Conservation (phyloP, 257 asterid species). For the Echites panduratus region DNA sequence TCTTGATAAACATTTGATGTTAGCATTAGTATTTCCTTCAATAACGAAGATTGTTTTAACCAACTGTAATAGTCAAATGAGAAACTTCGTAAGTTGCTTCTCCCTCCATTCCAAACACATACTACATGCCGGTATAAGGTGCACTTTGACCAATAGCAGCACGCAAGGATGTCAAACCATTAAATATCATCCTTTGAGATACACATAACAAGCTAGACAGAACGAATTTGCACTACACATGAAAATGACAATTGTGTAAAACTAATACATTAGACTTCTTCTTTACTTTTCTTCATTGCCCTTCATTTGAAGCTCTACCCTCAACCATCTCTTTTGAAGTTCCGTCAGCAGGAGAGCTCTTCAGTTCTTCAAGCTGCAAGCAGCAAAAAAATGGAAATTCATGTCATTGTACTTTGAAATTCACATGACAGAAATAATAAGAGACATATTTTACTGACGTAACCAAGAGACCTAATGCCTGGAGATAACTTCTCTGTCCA, state of each 20-base stretch:
- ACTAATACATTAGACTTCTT: neutral
- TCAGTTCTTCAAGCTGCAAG: conserved; percentile 61
- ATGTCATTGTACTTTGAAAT: neutral
- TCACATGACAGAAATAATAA: neutral
- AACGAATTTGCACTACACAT: neutral
- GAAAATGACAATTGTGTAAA: neutral
- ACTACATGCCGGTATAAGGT: neutral
- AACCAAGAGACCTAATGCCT: neutral
- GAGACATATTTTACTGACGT: neutral
- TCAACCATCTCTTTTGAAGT: conserved; percentile 26
- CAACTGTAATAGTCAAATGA: neutral
- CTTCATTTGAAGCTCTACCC: neutral
- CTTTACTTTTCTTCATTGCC: neutral
- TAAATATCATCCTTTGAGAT: neutral
- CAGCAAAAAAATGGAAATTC: conserved; percentile 11
- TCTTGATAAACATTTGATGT: no score
- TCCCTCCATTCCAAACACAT: neutral
- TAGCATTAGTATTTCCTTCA: neutral
- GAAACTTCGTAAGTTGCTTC: neutral
- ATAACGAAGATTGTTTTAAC: neutral
- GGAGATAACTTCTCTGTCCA: neutral
- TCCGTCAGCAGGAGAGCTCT: conserved; percentile 33
- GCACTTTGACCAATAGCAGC: neutral
- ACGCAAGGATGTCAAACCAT: neutral
- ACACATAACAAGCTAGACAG: neutral